Percentiles rank a stretch among this genome's conserved stretches.
Evolutionary conservation across 331 rosid species (phyloP).

Genomic region (Quercus tomentella): DNA sequence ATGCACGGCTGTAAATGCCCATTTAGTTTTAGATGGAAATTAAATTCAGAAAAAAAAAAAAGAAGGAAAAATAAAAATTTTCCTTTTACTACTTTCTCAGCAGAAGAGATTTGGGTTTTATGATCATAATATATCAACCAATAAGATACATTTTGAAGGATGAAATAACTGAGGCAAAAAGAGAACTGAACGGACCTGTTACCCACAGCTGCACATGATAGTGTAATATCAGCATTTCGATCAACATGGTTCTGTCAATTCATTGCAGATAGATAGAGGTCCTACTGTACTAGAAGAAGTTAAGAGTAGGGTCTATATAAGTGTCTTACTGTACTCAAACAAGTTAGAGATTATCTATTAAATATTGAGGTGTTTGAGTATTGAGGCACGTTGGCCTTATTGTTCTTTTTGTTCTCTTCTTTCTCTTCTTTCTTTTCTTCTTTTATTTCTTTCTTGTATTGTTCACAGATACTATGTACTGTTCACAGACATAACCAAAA

Average conservation of each 20-base stretch:
- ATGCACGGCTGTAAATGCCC: slow-evolving; percentile 62
- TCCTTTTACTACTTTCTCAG: neutral
- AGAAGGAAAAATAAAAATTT: neutral
- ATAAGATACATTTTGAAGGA: neutral
- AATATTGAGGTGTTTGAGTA: no score
- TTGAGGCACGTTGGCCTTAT: no score
- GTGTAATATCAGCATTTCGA: slow-evolving; percentile 66
- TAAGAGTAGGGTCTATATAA: no score
- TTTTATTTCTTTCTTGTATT: no score
- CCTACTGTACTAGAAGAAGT: no score
- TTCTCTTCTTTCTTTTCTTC: no score
- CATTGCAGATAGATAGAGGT: slow-evolving; percentile 10
- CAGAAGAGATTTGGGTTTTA: neutral
- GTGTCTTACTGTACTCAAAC: no score
- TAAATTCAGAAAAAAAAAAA: neutral
- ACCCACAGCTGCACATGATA: slow-evolving; percentile 72
- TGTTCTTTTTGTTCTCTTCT: no score
- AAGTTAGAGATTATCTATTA: no score
- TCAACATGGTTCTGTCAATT: slow-evolving; percentile 66
- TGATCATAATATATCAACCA: neutral
- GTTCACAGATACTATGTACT: no score
- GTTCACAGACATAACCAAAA: no score
- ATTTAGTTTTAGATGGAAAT: neutral
- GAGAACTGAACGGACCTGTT: slow-evolving; percentile 49
- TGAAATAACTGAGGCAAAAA: slow-evolving; percentile 13